Base-by-base conservation (phyloP, 495 filamentous ascomycete genomes). In the Penicillium cataractarum region DNA sequence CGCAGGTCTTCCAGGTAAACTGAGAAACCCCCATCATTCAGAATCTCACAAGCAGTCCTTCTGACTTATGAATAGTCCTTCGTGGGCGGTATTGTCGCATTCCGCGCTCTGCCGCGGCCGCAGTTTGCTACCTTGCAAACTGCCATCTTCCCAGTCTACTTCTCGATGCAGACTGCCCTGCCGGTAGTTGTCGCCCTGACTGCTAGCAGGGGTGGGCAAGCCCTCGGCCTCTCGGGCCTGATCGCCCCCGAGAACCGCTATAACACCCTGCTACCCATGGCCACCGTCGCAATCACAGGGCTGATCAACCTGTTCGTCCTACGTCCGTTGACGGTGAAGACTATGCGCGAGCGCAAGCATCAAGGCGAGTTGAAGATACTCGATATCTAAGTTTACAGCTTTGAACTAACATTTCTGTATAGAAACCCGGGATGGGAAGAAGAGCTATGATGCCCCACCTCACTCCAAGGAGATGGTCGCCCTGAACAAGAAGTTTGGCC, bases 341-440 rank as follows among this genome's bases (percentile, higher is more conserved):
- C 87, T 29, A 94, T 95, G 86, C 81, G 76, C 58, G 78, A 91
- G 78, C 80, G 92, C 71, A 90, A 90, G 73, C 75, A 84, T 61
- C 92, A 94, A 77, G 90, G 90, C 90, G 78, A 68, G 80, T 66
- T 54, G 22, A 3, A 4, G n/a, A 22, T 35, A 35, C 10, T 35
- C 10, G 19, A 54, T 35, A 10, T 22, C 26, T 17, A 21, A 17
- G 49, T 9, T 17, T 29, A 27, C 60, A 26, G 10, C 33, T 52
- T 24, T 10, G 10, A 12, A 22, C 21, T 35, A 19, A 8, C 22
- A 50, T 15, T 29, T 29, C 17, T 13, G 17, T 32, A 46, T 66
- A 84, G 90, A 92, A 82, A 87, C 88, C 53, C 79, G 82, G 59
- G 94, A 97, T 72, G 90, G 92, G 58, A 97, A 95, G 82, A 89